Evolutionary conservation across 2,329 filamentous ascomycete species (phyloP), one percentile per base, ranked within the genome.

Genomic region (Pestalotiopsis fici): DNA sequence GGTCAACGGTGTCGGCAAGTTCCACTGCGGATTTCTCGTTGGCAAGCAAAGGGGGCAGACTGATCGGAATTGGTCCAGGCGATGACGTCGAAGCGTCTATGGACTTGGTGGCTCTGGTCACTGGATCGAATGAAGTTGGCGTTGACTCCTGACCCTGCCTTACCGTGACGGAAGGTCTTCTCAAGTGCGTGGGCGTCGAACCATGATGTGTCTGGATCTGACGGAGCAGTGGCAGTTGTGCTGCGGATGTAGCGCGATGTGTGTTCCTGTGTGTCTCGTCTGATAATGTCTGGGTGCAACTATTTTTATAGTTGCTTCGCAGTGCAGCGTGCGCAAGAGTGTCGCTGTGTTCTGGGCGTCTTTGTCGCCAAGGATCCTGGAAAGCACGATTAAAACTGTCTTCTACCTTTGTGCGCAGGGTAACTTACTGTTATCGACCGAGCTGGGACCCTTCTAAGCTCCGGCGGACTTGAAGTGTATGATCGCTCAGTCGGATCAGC

Each of bases 1-100:
- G 68, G 15, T 71, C 67, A 55, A 67, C 64, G 59, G 67, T 65
- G 3, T 66, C 69, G 11, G 64, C 65, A 59, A 67, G 64, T 57
- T 69, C 31, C 31, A 64, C 66, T 21, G 67, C 63, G 43, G 65
- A 65, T 27, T 66, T 71, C 18, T 62, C 70, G 55, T 71, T 71
- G 15, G 65, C 66, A 1, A 66, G 59, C n/a, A 69, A 47, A n/a
- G 68, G 67, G 31, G 65, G 66, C 25, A 67, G 25, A n/a, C n/a
- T 60, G 25, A 18, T 37, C 21, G 59, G 13, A 13, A 27, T 27
- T 57, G 55, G n/a, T 57, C 43, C 43, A 9, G 43, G 9, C 43
- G 43, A n/a, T 50, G 43, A 21, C 21, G 9, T 50, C 6, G 43
- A 9, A n/a, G n/a, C 43, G 9, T 18, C 11, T n/a, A 50, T 18